A percentile compares a stretch with the other conserved stretches of the same genome.
These are phyloP conservation scores for Blastobotrys raffinosifermentans DNA, from an alignment of 1,139 yeast genomes.

Conservation along the genomic window DNA sequence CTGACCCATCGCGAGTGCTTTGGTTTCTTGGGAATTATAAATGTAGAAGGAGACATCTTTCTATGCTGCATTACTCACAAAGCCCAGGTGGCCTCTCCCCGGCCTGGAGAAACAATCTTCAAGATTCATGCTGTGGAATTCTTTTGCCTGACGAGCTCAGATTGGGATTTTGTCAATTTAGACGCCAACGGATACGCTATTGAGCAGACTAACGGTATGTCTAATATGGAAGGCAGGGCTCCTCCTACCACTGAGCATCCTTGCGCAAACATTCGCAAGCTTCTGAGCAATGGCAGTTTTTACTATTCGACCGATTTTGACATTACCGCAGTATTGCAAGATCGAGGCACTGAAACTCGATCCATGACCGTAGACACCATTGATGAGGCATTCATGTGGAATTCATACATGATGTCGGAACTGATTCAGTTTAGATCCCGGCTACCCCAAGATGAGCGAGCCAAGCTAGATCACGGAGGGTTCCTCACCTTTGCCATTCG, in stretches of 20 bases:
- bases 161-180: conserved; percentile 74
- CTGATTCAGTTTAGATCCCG: conserved; percentile 68
- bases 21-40: conserved; percentile 84
- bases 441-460: conserved; percentile 53
- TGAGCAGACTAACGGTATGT: conserved; percentile 22
- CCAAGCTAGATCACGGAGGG: conserved; percentile 62
- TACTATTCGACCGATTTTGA: conserved; percentile 92
- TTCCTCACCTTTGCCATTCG: conserved; percentile 87
- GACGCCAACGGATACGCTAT: conserved; percentile 61
- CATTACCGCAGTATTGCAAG: conserved; percentile 74
- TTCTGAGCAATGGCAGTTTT: conserved; percentile 82
- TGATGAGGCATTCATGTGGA: conserved; percentile 95
- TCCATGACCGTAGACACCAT: conserved; percentile 37
- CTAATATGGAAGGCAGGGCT: conserved; percentile 21
- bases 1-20: conserved; percentile 53
- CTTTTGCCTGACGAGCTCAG: conserved; percentile 60
- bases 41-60: conserved; percentile 59
- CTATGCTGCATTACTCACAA: conserved; percentile 76
- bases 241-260: conserved; percentile 57
- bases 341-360: conserved; percentile 25
- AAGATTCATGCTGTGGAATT: conserved; percentile 82
- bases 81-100: conserved; percentile 75
- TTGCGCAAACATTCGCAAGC: conserved; percentile 68
- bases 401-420: conserved; percentile 82
- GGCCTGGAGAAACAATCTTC: conserved; percentile 72